phyloP scores from a whole-genome alignment of 305 asterid species.

The Plantago rigida region DNA sequence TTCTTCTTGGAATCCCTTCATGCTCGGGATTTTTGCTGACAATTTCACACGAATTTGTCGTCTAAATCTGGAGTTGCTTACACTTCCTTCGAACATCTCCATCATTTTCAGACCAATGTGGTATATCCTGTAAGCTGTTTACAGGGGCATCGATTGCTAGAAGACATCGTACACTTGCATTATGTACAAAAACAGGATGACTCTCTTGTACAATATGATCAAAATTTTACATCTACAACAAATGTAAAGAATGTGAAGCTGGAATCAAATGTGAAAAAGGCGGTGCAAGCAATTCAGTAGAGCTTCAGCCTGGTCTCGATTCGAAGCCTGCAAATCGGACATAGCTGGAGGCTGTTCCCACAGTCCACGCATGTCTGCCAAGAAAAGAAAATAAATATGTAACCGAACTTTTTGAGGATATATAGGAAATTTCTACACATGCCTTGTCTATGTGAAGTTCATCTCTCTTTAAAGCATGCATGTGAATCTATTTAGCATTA shows the following conservation, averaged over 20 bases:
- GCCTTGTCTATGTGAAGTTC: not conserved
- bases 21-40: too few relatives aligned
- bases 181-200: constrained; percentile 3
- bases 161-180: not conserved
- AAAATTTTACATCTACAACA: constrained; percentile 16
- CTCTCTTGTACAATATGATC: constrained; percentile 6
- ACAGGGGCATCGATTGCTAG: not conserved
- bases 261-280: constrained; percentile 8
- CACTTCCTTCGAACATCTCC: not conserved
- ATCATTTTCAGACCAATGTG: not conserved
- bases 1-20: not conserved
- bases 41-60: not conserved
- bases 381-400: not conserved
- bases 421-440: not conserved
- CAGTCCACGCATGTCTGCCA: constrained; percentile 71
- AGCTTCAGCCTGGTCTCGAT: constrained; percentile 80
- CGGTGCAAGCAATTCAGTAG: constrained; percentile 31
- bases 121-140: not conserved
- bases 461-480: too few relatives aligned
- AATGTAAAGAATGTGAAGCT: constrained; percentile 23
- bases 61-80: not conserved
- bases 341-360: constrained; percentile 53
- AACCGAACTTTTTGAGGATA: not conserved
- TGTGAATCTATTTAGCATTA: too few relatives aligned
- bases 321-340: constrained; percentile 72